These are phyloP conservation scores for Malus asiatica DNA, from an alignment of 306 rosid species.

Conservation along the genomic window DNA sequence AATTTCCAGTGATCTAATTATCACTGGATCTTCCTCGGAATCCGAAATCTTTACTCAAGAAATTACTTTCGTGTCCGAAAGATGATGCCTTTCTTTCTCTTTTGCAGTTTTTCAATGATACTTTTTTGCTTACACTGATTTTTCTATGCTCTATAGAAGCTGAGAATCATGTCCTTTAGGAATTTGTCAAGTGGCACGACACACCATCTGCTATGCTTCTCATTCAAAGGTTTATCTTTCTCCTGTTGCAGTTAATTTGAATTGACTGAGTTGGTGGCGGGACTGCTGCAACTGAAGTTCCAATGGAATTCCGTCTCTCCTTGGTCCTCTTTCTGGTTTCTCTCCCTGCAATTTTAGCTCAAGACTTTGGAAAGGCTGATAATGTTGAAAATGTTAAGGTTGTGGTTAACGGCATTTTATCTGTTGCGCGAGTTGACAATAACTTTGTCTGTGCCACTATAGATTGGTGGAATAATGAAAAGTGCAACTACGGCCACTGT, in stretches of 20 bases:
- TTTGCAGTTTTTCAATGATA: not conserved
- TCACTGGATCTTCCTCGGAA: not conserved
- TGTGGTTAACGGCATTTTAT: constrained; percentile 45
- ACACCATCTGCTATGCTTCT: constrained; percentile 9
- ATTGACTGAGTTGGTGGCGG: constrained; percentile 23
- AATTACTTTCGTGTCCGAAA: not conserved
- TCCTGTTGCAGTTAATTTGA: constrained; percentile 27
- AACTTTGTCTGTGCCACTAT: constrained; percentile 87
- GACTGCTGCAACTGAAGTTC: constrained; percentile 18
- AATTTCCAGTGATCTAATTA: not conserved
- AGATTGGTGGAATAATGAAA: constrained; percentile 97
- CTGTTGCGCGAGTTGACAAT: constrained; percentile 54
- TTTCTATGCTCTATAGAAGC: not conserved
- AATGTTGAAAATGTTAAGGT: constrained; percentile 30
- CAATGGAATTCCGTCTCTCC: constrained; percentile 49
- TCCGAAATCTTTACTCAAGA: not conserved
- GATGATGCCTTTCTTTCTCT: not conserved
- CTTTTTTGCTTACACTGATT: not conserved
- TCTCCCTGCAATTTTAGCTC: constrained; percentile 39
- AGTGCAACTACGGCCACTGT: constrained; percentile 78
- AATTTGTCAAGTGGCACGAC: not conserved
- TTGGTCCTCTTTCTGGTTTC: constrained; percentile 45
- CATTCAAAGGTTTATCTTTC: constrained; percentile 1
- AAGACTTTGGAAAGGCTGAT: constrained; percentile 27
- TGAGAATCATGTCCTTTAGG: not conserved